Percentiles rank a stretch among this genome's conserved stretches.
phyloP scores from a whole-genome alignment of 345 rosid species.

The Eucalyptus tenuipes region DNA sequence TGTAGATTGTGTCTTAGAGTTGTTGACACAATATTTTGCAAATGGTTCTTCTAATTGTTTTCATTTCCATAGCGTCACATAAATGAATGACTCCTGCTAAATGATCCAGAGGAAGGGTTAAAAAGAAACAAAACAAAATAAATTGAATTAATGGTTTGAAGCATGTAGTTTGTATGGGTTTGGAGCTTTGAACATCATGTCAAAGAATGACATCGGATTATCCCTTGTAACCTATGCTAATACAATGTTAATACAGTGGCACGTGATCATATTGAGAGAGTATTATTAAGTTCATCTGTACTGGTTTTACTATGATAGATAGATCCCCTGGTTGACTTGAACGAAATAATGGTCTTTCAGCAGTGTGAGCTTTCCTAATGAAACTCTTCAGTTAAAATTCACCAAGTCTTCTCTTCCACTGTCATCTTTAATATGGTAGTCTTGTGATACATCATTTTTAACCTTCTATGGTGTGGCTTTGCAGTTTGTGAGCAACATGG shows the following conservation, averaged over 20 bases:
- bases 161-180: neutral
- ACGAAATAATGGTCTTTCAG: neutral
- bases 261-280: neutral
- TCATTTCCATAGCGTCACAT: neutral
- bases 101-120: neutral
- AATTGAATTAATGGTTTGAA: neutral
- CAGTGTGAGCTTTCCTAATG: neutral
- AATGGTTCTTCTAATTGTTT: neutral
- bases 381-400: neutral
- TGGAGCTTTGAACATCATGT: neutral
- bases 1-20: neutral
- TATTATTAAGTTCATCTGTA: neutral
- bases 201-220: neutral
- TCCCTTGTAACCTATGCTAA: neutral
- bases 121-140: neutral
- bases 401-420: neutral
- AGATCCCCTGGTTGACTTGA: neutral
- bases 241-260: neutral
- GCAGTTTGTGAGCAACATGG: conserved; percentile 65
- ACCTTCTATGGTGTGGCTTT: conserved; percentile 18
- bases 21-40: neutral
- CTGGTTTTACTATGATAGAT: neutral
- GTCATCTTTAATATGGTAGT: neutral
- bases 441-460: neutral
- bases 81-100: neutral